Conservation (phyloP, 179 eudicot genomes). For the Corrigiola litoralis region DNA sequence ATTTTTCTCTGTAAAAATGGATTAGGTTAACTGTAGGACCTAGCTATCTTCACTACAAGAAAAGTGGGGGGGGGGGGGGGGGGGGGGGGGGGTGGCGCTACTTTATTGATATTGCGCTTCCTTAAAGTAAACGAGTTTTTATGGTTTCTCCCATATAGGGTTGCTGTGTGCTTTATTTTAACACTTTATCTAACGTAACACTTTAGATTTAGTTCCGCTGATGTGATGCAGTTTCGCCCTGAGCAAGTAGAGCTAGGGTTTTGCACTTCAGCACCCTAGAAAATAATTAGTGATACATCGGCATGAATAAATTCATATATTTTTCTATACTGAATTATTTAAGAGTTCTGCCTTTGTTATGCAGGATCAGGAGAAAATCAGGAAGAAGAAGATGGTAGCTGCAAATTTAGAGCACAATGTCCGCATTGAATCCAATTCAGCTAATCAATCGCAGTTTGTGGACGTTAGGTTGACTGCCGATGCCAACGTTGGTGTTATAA, state of each 20-base stretch:
- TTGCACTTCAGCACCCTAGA: background rate
- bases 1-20: no score
- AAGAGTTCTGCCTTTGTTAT: conserved; percentile 9
- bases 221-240: background rate
- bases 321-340: background rate
- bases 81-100: no score
- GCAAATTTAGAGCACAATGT: conserved; percentile 33
- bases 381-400: conserved; percentile 49
- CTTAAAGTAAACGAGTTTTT: no score
- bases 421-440: conserved; percentile 33
- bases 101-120: no score
- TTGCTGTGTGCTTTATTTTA: no score
- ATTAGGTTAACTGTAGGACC: no score
- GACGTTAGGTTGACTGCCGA: conserved; percentile 33
- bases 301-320: background rate
- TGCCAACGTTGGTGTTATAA: conserved; percentile 20
- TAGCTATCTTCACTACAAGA: no score
- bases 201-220: no score
- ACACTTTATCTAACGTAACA: no score
- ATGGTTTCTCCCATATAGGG: no score
- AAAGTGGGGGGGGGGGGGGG: no score
- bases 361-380: conserved; percentile 53
- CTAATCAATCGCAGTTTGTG: conserved; percentile 31
- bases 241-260: background rate
- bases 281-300: background rate